These are phyloP conservation scores for Tricholoma bakamatsutake DNA, from an alignment of 768 basidiomycete genomes.

Conservation along the genomic window DNA sequence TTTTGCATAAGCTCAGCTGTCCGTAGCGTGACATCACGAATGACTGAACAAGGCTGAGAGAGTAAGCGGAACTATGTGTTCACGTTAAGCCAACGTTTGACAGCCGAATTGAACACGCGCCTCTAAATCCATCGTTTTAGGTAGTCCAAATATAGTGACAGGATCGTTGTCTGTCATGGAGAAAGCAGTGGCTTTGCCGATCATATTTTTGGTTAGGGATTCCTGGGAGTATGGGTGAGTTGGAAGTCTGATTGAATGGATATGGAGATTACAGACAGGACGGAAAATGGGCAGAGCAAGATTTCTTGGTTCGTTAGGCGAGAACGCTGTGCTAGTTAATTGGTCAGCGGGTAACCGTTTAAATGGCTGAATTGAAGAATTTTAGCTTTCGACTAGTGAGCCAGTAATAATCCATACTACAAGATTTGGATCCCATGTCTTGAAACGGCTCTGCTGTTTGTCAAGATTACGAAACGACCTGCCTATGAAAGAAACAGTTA, in stretches of 20 bases:
- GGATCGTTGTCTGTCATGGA: slow-evolving; percentile 39
- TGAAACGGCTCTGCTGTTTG: slow-evolving; percentile 7
- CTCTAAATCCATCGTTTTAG: slow-evolving; percentile 65
- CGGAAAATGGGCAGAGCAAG: slow-evolving; percentile 37
- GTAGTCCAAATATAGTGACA: slow-evolving; percentile 64
- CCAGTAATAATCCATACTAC: slow-evolving; percentile 21
- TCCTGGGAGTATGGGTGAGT: slow-evolving; percentile 9
- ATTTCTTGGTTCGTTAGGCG: slow-evolving; percentile 27
- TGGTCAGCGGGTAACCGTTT: slow-evolving; percentile 32
- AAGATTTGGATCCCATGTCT: not conserved
- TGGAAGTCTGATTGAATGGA: slow-evolving; percentile 6
- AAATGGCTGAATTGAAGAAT: slow-evolving; percentile 30
- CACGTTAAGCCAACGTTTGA: not conserved
- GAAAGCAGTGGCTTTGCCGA: slow-evolving; percentile 45
- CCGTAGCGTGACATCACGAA: slow-evolving; percentile 62
- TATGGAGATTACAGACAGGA: slow-evolving; percentile 27
- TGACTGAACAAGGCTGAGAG: slow-evolving; percentile 63
- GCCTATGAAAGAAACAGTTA: not conserved
- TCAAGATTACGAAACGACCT: slow-evolving; percentile 6
- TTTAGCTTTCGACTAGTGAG: not conserved
- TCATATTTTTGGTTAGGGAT: slow-evolving; percentile 20
- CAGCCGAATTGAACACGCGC: slow-evolving; percentile 31
- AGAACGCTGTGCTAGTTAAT: slow-evolving; percentile 36
- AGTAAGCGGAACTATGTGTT: slow-evolving; percentile 57
- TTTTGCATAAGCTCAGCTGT: slow-evolving; percentile 45